Evolutionary conservation across 2,329 filamentous ascomycete genomes (phyloP), one percentile per base, ranked within the genome.

Genomic region (Sodiomyces alkalinus): DNA sequence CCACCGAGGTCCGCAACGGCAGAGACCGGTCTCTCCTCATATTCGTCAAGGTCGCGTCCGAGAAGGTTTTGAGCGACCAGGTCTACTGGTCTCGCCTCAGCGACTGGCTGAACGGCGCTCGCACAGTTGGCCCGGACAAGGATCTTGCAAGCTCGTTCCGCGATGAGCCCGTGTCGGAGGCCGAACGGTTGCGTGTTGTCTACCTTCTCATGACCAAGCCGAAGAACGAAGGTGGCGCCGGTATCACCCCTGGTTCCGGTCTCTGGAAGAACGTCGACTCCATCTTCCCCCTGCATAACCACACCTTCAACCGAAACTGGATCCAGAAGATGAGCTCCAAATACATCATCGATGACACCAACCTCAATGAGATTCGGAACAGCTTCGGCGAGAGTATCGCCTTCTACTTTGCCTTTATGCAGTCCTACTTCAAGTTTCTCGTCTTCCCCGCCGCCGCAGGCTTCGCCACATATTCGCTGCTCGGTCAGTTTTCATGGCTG

Each of bases 321-420:
- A 68, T 92, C 38, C 73, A 76, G 45, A 65, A 75, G 37, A 79
- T 81, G 67, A 76, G 76, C 43, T 71, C 64, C 27, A 80, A 79
- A 48, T 78, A 77, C 35, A 62, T 75, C 23, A 57, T 86, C 15
- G 69, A 72, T 30, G 55, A 71, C 19, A 51, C 63, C 27, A 70
- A 83, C 42, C 57, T 92, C n/a, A 71, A 80, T 44, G 64, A 70
- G 26, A 83, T 92, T 36, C 70, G 79, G 16, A 65, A 83, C 45
- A 64, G 74, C 38, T 83, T 85, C 49, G 82, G 82, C 27, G 78
- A 87, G 51, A 78, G 73, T 48, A 80, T 94, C 33, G 87, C 81
- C 19, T 92, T 92, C 51, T 96, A 96, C 58, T 96, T 93, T 49
- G 83, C 86, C 21, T 96, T 96, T 46, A 67, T 92, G 18, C 81